Percentiles rank a stretch among this genome's conserved stretches.
phyloP scores from a whole-genome alignment of 768 basidiomycete species.

The Lactifluus hygrophoroides region DNA sequence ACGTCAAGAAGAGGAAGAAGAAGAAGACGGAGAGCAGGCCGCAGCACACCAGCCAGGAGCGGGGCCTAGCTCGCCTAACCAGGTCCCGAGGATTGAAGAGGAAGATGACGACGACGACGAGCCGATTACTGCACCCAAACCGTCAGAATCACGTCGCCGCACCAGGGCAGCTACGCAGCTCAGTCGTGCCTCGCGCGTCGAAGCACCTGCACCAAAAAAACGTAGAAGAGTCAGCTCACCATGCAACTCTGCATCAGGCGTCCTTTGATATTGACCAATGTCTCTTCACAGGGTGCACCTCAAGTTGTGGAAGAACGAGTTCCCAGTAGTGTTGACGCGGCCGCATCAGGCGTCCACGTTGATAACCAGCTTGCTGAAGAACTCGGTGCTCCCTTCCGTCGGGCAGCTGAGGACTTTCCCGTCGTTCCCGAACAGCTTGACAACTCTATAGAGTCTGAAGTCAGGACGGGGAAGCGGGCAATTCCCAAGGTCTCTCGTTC shows the following conservation, averaged over 20 bases:
- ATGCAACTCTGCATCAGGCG: background rate
- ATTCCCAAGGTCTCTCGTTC: background rate
- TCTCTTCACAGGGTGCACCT: background rate
- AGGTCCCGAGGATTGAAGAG: background rate
- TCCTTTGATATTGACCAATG: background rate
- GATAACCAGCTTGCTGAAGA: background rate
- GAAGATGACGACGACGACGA: background rate
- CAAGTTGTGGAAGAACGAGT: background rate
- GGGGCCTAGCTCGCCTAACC: background rate
- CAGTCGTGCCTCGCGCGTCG: background rate
- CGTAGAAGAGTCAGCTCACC: background rate
- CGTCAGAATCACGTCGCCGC: background rate
- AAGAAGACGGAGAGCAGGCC: background rate
- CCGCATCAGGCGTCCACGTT: background rate
- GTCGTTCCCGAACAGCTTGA: background rate
- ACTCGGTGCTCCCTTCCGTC: background rate
- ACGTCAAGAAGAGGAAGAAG: constrained; percentile 12
- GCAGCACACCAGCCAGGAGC: background rate
- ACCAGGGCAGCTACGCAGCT: background rate
- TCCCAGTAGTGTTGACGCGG: background rate
- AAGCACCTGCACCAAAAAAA: background rate
- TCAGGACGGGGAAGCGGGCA: background rate
- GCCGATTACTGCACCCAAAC: background rate
- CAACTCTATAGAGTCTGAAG: background rate
- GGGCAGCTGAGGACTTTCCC: background rate